phyloP scores from a whole-genome alignment of 306 rosid species.

The Casuarina equisetifolia region DNA sequence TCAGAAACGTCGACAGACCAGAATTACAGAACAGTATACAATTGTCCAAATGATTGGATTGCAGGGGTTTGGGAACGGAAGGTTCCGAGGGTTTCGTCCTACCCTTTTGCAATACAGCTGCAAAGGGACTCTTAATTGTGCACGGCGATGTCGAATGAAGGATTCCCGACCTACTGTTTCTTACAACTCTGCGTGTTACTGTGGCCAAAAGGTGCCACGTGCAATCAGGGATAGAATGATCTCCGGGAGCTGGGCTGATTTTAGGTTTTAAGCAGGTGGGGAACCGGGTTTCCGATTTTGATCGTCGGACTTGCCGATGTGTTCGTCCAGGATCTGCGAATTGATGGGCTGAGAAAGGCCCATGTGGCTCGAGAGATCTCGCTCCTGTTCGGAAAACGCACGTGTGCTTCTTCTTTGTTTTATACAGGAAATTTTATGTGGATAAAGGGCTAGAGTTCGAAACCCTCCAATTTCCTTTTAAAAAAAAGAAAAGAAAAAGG shows the following conservation, averaged over 20 bases:
- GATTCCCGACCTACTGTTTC: not conserved
- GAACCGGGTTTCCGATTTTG: constrained; percentile 17
- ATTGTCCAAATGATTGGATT: not conserved
- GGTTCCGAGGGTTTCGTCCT: constrained; percentile 22
- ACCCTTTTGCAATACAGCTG: not conserved
- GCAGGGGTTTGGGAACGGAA: constrained; percentile 4
- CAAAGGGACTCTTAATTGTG: constrained; percentile 15
- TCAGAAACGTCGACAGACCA: not conserved
- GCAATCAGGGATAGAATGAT: not conserved
- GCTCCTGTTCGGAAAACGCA: too few species aligned
- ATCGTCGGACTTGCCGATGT: not conserved
- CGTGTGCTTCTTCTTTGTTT: too few species aligned
- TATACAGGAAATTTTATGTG: too few species aligned
- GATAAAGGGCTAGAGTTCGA: too few species aligned
- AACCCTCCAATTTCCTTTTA: too few species aligned
- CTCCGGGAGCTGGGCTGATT: not conserved
- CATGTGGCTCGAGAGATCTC: too few species aligned
- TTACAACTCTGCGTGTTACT: not conserved
- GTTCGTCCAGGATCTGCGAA: too few species aligned
- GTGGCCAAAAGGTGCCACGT: constrained; percentile 10
- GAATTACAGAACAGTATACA: not conserved
- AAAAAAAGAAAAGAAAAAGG: too few species aligned
- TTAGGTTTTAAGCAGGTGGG: too few species aligned
- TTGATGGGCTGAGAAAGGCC: too few species aligned
- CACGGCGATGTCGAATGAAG: not conserved